Conservation (phyloP, 306 rosid genomes). For the Sechiopsis laciniata region DNA sequence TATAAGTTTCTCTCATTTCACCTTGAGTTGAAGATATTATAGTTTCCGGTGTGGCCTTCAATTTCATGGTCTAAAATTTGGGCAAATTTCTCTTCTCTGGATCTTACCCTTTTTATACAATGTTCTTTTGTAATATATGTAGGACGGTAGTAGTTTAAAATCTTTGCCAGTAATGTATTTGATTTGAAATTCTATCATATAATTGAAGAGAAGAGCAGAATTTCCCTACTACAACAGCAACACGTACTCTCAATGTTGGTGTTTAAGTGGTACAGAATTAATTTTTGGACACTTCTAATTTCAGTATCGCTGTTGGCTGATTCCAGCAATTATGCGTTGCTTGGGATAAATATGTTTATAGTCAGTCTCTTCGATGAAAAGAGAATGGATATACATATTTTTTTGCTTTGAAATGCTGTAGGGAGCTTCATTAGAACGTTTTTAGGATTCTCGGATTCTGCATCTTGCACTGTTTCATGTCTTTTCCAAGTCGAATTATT, state of each 20-base stretch:
- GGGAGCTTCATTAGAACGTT: not conserved
- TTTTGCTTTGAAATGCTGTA: not conserved
- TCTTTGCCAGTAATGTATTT: not conserved
- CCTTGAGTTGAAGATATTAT: not conserved
- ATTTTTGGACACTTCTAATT: not conserved
- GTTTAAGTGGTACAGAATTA: not conserved
- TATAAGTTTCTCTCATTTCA: not conserved
- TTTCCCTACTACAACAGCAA: not conserved
- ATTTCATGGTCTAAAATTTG: not conserved
- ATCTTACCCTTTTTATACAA: not conserved
- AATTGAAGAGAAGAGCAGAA: not conserved
- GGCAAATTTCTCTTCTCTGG: not conserved
- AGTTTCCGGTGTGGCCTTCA: slow-evolving; percentile 2
- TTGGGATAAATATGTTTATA: not conserved
- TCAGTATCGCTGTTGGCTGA: not conserved
- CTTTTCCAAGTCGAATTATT: not conserved
- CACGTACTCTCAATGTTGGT: not conserved
- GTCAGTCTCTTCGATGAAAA: not conserved
- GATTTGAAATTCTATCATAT: not conserved
- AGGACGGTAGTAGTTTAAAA: not conserved
- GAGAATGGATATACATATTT: not conserved
- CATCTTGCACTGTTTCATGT: not conserved
- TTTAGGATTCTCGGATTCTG: not conserved
- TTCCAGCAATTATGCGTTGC: not conserved
- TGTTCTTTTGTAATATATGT: not conserved